Evolutionary conservation across 2,329 filamentous ascomycete genomes (phyloP).

Genomic region (Colletotrichum sojae): DNA sequence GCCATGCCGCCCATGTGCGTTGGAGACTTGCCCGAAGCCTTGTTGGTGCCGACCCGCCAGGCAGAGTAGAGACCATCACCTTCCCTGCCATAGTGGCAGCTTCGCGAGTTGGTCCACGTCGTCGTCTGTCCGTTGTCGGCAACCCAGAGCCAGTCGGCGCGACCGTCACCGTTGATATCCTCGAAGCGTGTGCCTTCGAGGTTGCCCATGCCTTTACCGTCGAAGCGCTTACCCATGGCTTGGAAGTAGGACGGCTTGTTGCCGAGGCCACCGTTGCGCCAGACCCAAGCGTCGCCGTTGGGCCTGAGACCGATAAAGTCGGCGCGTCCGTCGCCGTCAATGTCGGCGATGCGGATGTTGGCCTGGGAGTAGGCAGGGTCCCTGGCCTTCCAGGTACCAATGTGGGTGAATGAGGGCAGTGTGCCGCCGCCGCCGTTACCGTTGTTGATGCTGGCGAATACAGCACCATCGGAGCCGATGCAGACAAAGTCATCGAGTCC

Average conservation of each 20-base stretch:
- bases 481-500: conserved; percentile 40
- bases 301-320: conserved; percentile 50
- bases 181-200: conserved; percentile 42
- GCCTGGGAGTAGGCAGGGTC: neutral
- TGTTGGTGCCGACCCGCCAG: conserved; percentile 43
- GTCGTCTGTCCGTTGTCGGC: conserved; percentile 39
- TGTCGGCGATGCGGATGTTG: neutral
- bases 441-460: conserved; percentile 22
- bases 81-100: conserved; percentile 24
- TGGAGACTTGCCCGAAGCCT: conserved; percentile 23
- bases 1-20: conserved; percentile 36
- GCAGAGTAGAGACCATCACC: conserved; percentile 44
- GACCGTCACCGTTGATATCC: conserved; percentile 45
- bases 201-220: conserved; percentile 42
- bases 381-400: conserved; percentile 8
- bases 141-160: conserved; percentile 47
- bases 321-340: conserved; percentile 50
- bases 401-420: conserved; percentile 16
- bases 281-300: conserved; percentile 48
- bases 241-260: conserved; percentile 52
- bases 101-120: conserved; percentile 45
- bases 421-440: conserved; percentile 28
- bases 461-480: conserved; percentile 8
- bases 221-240: conserved; percentile 45
- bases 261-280: conserved; percentile 50